These are phyloP conservation scores for Metschnikowia chrysomelidarum DNA, from an alignment of 805 yeast genomes.

Conservation along the genomic window DNA sequence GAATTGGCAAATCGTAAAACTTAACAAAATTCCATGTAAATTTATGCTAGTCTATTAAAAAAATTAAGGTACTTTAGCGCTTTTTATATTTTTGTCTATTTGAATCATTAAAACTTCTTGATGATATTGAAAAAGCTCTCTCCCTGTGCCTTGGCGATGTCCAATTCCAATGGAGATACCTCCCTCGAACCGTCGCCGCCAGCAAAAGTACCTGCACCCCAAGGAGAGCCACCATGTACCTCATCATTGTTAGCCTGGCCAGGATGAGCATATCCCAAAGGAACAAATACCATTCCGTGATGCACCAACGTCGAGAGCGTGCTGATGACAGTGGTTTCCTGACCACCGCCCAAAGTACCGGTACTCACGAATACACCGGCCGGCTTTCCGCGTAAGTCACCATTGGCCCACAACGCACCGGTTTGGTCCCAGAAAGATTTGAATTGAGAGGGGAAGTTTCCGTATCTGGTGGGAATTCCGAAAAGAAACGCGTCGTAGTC, in stretches of 20 bases:
- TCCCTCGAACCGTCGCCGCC: conserved; percentile 73
- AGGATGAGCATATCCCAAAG: conserved; percentile 70
- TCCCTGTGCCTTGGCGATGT: conserved; percentile 69
- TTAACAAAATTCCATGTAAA: no score
- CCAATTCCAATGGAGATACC: conserved; percentile 61
- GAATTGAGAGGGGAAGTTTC: conserved; percentile 75
- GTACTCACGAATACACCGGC: conserved; percentile 73
- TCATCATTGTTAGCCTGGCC: conserved; percentile 57
- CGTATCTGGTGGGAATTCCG: conserved; percentile 81
- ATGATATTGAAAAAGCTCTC: conserved; percentile 49
- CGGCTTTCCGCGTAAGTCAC: conserved; percentile 68
- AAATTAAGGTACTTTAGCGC: no score
- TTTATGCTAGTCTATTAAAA: no score
- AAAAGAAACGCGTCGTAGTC: conserved; percentile 72
- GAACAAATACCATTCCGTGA: conserved; percentile 76
- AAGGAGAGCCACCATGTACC: conserved; percentile 78
- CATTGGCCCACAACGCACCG: conserved; percentile 73
- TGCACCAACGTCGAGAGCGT: conserved; percentile 61
- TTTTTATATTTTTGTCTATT: no score
- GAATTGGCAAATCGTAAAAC: no score
- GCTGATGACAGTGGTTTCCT: conserved; percentile 65
- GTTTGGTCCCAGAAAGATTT: conserved; percentile 73
- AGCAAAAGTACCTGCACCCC: conserved; percentile 85
- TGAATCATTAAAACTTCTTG: conserved; percentile 20
- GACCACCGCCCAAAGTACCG: conserved; percentile 76